A percentile compares a stretch with the other conserved stretches of the same genome.
Conservation (phyloP, 106 monocot genomes). For the Dendrobium huoshanense region DNA sequence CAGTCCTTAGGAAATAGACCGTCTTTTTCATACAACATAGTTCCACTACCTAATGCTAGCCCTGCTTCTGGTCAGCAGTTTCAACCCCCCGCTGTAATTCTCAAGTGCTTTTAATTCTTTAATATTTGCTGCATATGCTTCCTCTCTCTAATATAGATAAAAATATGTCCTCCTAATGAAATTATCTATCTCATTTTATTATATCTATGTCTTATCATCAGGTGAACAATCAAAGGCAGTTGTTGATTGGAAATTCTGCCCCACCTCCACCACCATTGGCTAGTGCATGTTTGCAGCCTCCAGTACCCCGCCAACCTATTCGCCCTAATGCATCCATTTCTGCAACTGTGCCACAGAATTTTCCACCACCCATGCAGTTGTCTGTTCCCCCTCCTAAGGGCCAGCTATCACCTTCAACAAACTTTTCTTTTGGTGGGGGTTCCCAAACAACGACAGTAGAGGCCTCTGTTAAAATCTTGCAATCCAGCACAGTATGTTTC, state of each 20-base stretch:
- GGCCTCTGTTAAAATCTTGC: conserved; percentile 14
- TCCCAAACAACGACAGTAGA: conserved; percentile 13
- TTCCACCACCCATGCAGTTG: conserved; percentile 19
- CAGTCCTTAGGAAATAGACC: conserved; percentile 59
- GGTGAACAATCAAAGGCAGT: conserved; percentile 31
- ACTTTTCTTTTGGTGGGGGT: conserved; percentile 36
- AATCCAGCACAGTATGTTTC: conserved; percentile 24
- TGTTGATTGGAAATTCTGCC: conserved; percentile 24
- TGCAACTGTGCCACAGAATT: conserved; percentile 30
- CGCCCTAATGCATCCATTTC: conserved; percentile 22
- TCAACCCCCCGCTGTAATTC: conserved; percentile 75
- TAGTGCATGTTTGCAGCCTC: conserved; percentile 51
- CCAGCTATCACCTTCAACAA: conserved; percentile 25
- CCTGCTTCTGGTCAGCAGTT: conserved; percentile 81
- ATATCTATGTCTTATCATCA: conserved; percentile 16
- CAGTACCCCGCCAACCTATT: conserved; percentile 45
- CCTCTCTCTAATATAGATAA: background rate
- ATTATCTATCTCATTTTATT: background rate
- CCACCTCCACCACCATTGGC: conserved; percentile 15
- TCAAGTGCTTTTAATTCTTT: conserved; percentile 25
- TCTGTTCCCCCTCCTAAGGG: conserved; percentile 33
- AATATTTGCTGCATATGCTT: background rate
- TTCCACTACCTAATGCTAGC: conserved; percentile 42
- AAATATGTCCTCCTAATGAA: background rate
- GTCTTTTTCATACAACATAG: conserved; percentile 77